Conservation (phyloP, 2,329 filamentous ascomycete species). For the Aureobasidium vineae region DNA sequence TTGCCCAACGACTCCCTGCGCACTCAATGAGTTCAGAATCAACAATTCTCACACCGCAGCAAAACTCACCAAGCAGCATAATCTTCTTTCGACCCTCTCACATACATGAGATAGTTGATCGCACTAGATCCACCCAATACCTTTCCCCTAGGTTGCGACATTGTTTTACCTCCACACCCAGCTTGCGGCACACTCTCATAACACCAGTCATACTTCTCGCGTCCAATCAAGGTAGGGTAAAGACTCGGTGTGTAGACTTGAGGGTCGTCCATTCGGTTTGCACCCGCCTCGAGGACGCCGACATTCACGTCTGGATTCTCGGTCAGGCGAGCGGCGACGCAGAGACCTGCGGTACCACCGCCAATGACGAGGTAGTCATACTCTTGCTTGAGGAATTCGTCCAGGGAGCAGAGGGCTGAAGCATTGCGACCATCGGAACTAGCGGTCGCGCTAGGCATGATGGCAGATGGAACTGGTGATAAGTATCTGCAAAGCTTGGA, state of each 20-base stretch:
- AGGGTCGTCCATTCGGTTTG: conserved; percentile 33
- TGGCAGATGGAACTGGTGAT: background rate
- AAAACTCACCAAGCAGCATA: conserved; percentile 40
- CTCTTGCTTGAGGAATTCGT: conserved; percentile 32
- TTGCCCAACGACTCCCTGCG: background rate
- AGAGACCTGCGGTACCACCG: conserved; percentile 29
- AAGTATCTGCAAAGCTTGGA: background rate
- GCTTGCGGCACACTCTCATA: conserved; percentile 34
- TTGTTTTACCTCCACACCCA: conserved; percentile 33
- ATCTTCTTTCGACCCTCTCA: conserved; percentile 37
- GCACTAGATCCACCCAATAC: conserved; percentile 42
- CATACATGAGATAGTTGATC: conserved; percentile 43
- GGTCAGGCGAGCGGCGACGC: conserved; percentile 31
- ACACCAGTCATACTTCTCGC: conserved; percentile 40
- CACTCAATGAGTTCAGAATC: background rate
- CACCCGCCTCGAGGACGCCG: conserved; percentile 39
- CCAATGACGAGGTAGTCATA: conserved; percentile 35
- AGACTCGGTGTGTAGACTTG: conserved; percentile 38
- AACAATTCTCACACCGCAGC: background rate
- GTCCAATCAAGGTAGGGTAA: conserved; percentile 37
- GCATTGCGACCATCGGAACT: background rate
- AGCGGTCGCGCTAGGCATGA: background rate
- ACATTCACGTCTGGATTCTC: conserved; percentile 31
- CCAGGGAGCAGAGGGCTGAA: conserved; percentile 30
- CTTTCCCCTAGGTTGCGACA: conserved; percentile 40